phyloP scores from a whole-genome alignment of 1,284 basidiomycete genomes.

The Phlebopus sp. region DNA sequence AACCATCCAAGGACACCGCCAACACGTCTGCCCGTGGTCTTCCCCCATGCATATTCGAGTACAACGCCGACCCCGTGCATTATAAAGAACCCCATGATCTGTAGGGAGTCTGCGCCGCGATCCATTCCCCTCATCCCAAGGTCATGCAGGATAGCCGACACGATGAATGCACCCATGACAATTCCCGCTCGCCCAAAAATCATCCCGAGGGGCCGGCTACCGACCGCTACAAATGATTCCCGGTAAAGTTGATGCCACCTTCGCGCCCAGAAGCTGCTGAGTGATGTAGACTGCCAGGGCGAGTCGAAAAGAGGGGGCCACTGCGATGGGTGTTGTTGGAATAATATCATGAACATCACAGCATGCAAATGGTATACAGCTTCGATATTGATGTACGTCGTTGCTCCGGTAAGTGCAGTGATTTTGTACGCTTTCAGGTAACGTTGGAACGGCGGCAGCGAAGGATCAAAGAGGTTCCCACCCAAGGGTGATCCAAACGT shows the following conservation, averaged over 20 bases:
- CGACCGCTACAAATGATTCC: conserved; percentile 35
- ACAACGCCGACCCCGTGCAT: conserved; percentile 51
- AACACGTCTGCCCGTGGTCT: conserved; percentile 41
- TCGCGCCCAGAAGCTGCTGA: conserved; percentile 42
- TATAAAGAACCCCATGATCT: conserved; percentile 53
- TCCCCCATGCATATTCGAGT: conserved; percentile 46
- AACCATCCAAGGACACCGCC: conserved; percentile 45
- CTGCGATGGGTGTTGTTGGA: conserved; percentile 32
- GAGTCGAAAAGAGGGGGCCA: conserved; percentile 44
- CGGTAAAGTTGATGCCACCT: conserved; percentile 48
- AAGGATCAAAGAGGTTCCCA: conserved; percentile 50
- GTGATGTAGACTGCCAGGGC: conserved; percentile 40
- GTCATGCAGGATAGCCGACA: conserved; percentile 58
- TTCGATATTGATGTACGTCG: conserved; percentile 44
- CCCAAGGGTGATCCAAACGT: conserved; percentile 27
- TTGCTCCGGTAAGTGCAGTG: conserved; percentile 38
- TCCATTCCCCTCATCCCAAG: conserved; percentile 58
- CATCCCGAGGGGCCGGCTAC: conserved; percentile 26
- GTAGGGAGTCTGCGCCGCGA: conserved; percentile 44
- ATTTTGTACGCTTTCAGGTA: conserved; percentile 44
- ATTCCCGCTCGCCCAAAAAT: conserved; percentile 45
- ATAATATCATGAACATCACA: conserved; percentile 39
- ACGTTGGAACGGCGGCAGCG: conserved; percentile 38
- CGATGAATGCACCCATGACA: conserved; percentile 53
- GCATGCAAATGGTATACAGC: conserved; percentile 41